Conservation (phyloP, 371 early-diverging fungal genomes). For the Mortierella sp. region DNA sequence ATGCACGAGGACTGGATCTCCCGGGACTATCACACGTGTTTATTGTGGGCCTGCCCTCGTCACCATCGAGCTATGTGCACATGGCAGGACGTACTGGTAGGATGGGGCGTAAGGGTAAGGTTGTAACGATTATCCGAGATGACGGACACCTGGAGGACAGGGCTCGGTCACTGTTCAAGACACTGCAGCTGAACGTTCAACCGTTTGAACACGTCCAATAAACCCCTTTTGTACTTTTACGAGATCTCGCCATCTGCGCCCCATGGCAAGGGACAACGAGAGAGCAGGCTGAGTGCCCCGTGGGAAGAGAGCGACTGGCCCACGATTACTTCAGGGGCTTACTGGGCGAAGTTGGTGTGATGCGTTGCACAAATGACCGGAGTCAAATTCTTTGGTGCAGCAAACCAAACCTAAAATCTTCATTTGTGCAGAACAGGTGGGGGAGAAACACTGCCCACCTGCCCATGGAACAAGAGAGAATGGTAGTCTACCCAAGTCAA, state of each 20-base stretch:
- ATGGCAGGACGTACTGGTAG: slow-evolving; percentile 88
- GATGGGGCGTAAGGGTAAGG: slow-evolving; percentile 68
- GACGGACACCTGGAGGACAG: slow-evolving; percentile 52
- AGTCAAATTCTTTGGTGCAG: too few relatives aligned
- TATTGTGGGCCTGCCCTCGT: slow-evolving; percentile 75
- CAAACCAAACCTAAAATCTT: too few relatives aligned
- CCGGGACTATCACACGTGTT: slow-evolving; percentile 87
- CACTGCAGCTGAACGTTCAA: slow-evolving; percentile 21
- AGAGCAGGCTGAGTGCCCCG: too few relatives aligned
- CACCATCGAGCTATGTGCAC: slow-evolving; percentile 77
- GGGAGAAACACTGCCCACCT: too few relatives aligned
- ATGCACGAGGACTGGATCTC: slow-evolving; percentile 90
- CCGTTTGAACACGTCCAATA: slow-evolving; percentile 49
- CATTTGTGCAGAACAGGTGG: too few relatives aligned
- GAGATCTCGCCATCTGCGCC: too few relatives aligned
- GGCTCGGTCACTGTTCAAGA: slow-evolving; percentile 38
- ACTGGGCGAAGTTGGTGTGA: background rate
- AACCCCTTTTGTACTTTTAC: too few relatives aligned
- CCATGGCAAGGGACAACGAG: too few relatives aligned
- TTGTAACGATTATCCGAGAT: slow-evolving; percentile 66
- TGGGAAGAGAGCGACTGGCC: too few relatives aligned
- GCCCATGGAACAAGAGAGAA: too few relatives aligned
- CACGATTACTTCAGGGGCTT: slow-evolving; percentile 3
- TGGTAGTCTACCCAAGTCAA: too few relatives aligned
- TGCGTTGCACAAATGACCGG: background rate